Evolutionary conservation across 306 rosid species (phyloP).

Genomic region (Sicyos edulis): DNA sequence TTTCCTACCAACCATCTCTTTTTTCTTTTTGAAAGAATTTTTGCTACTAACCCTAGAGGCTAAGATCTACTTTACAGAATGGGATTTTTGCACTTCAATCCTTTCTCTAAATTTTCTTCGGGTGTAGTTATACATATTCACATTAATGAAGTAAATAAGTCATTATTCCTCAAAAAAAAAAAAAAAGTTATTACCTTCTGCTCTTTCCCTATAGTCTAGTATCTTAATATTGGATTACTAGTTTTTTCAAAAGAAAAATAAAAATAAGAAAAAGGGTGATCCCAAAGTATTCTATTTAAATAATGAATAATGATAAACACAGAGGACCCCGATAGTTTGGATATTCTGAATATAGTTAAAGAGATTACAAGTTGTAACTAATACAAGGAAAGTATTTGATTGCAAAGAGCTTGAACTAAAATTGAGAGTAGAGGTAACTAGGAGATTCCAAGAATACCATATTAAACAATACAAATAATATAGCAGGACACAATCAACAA

Average conservation of each 20-base stretch:
- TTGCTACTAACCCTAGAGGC: too few species aligned
- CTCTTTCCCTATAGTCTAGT: too few species aligned
- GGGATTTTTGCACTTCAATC: too few species aligned
- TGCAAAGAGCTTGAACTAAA: background rate
- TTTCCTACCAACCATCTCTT: background rate
- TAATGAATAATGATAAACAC: background rate
- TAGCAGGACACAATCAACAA: constrained; percentile 5
- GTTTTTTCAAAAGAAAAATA: too few species aligned
- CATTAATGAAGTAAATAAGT: too few species aligned
- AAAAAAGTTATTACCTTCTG: too few species aligned
- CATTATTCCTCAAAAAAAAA: too few species aligned
- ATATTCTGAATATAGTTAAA: background rate
- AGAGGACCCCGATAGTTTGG: background rate
- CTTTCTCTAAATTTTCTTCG: too few species aligned
- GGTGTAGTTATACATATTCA: too few species aligned
- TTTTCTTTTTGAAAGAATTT: background rate
- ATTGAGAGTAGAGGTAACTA: background rate
- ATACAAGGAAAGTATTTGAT: background rate
- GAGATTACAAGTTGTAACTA: background rate
- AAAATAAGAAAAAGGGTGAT: background rate
- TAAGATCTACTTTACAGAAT: too few species aligned
- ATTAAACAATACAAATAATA: background rate
- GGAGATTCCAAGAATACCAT: background rate
- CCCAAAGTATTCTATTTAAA: too few species aligned
- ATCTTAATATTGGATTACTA: too few species aligned